Base-by-base conservation (phyloP, 139 green algal genomes). In the Eudorina sp. region DNA sequence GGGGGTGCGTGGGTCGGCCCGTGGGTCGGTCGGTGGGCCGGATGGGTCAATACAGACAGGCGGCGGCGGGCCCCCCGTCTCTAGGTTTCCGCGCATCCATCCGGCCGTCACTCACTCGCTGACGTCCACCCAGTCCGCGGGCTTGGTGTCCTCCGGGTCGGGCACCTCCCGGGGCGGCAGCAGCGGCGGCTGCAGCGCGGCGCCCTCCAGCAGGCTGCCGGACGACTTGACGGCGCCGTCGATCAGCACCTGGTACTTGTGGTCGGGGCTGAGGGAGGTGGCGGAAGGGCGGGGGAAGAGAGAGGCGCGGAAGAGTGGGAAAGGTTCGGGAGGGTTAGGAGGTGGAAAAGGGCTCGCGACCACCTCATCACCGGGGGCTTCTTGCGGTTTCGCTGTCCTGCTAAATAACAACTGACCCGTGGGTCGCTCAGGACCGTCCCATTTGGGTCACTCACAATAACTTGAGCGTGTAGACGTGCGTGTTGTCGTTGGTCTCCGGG, bases 91-190 rank as follows among this genome's bases (percentile, higher is more conserved):
- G n/a, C n/a, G n/a, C n/a, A n/a, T n/a, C n/a, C n/a, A n/a, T n/a
- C n/a, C n/a, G 0, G 40, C 53, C 29, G 38, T 2, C 21, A 75
- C 93, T 94, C 79, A 97, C 93, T 89, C 92, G 51, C 85, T 87
- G 18, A 88, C 51, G 87, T 98, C 94, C 60, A 96, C 95, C 96
- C 96, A 98, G 92, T 96, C 92, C 4, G 88, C 91, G 14, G 96
- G 96, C 94, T 99, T 99, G 41, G 78, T 92, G 93, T 99, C 94
- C 19, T 94, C 81, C 2, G 95, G 93, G 92, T 98, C 96, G 27
- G 93, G 92, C 53, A 99, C 97, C 85, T 96, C 90, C 58, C 94
- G 88, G 2, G 96, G 96, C 14, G 95, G 94, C 77, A 97, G 92
- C 88, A 99, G 93, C 6, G 97, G 79, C 21, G 94, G 95, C 38